A percentile compares a stretch with the other conserved stretches of the same genome.
Conservation (phyloP, 148 eudicot genomes). For the Chenopodium album region DNA sequence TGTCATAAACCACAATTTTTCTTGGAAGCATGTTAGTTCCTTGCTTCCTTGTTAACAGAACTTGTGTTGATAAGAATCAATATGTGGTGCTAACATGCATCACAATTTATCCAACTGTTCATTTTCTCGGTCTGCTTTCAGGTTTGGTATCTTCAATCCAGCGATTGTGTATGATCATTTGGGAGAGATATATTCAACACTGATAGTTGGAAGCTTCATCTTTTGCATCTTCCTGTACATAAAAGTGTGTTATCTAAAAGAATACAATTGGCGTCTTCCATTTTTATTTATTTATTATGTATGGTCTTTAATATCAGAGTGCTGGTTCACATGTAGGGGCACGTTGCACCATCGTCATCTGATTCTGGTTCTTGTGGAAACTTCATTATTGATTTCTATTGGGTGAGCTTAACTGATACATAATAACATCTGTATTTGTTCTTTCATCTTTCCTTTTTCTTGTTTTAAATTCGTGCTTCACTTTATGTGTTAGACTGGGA, state of each 20-base stretch:
- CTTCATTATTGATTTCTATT: constrained; percentile 84
- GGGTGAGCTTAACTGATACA: constrained; percentile 55
- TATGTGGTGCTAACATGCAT: not conserved
- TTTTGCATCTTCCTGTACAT: constrained; percentile 79
- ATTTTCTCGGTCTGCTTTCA: constrained; percentile 33
- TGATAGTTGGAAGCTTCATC: constrained; percentile 87
- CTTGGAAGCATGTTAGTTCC: not conserved
- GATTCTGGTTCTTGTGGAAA: constrained; percentile 95
- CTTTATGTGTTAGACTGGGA: not conserved
- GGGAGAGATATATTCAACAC: constrained; percentile 93
- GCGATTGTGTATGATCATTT: constrained; percentile 82
- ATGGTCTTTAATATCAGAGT: constrained; percentile 13
- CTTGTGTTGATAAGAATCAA: not conserved
- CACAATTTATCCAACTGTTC: constrained; percentile 3
- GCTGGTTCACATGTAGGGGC: constrained; percentile 55
- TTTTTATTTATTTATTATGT: not conserved
- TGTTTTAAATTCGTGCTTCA: not conserved
- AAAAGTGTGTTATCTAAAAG: constrained; percentile 46
- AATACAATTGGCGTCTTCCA: not conserved
- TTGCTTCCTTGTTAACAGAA: not conserved
- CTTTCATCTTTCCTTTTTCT: not conserved
- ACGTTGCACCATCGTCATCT: constrained; percentile 82
- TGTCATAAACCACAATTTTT: not conserved
- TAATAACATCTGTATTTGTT: not conserved
- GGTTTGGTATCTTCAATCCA: constrained; percentile 90